A percentile compares a stretch with the other conserved stretches of the same genome.
Evolutionary conservation across 257 asterid genomes (phyloP).

Genomic region (Salvia miltiorrhiza): DNA sequence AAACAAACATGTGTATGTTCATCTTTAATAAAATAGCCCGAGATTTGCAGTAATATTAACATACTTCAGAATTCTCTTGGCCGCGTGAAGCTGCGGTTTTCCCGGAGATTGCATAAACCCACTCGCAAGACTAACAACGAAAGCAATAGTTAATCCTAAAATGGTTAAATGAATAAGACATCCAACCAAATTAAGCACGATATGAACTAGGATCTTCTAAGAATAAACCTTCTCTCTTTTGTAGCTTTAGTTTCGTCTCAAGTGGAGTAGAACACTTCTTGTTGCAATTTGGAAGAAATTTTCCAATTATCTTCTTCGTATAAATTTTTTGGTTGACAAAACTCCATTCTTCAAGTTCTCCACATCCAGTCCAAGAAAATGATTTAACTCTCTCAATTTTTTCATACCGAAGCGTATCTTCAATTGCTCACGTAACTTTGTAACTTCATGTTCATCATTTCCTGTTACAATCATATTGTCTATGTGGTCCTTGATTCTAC

Average conservation of each 20-base stretch:
- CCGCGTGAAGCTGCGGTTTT: not conserved
- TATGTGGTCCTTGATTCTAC: not conserved
- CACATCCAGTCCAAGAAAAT: not conserved
- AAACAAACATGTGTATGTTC: not conserved
- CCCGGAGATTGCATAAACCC: not conserved
- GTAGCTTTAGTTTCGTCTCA: not conserved
- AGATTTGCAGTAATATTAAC: not conserved
- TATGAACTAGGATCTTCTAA: not conserved
- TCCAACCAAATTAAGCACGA: constrained; percentile 18
- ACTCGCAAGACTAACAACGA: not conserved
- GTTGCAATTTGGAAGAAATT: no score
- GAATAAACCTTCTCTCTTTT: not conserved
- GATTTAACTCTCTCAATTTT: not conserved
- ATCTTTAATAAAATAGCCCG: not conserved
- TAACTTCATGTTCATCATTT: not conserved
- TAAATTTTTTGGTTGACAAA: constrained; percentile 2
- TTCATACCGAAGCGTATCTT: not conserved
- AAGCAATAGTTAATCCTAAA: no score
- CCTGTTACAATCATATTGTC: not conserved
- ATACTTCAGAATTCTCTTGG: not conserved
- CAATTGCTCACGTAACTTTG: not conserved
- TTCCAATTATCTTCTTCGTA: not conserved
- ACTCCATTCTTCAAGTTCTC: not conserved
- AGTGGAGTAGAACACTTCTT: no score
- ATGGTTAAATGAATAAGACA: not conserved